Evolutionary conservation across 1,284 basidiomycete species (phyloP).

Genomic region (Leccinum subfulvum): DNA sequence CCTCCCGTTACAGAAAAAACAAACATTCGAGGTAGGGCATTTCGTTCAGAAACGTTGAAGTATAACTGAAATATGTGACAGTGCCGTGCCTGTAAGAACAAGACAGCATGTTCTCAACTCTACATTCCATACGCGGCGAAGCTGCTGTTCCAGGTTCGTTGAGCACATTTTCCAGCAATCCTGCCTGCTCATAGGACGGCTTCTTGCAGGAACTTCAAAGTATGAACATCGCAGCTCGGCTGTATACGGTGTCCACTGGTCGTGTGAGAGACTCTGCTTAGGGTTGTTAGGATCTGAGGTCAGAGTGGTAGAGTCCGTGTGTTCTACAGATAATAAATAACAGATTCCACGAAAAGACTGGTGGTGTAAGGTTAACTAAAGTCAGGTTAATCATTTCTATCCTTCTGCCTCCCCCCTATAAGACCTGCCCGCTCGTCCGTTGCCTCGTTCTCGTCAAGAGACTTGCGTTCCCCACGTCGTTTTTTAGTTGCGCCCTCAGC

Average conservation of each 20-base stretch:
- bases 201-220: conserved; percentile 75
- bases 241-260: conserved; percentile 81
- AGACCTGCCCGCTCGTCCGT: conserved; percentile 65
- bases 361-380: background rate
- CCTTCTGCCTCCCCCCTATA: conserved; percentile 42
- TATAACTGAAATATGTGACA: conserved; percentile 24
- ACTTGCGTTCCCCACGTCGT: conserved; percentile 42
- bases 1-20: conserved; percentile 63
- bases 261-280: conserved; percentile 62
- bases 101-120: conserved; percentile 88
- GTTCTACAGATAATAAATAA: conserved; percentile 48
- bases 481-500: conserved; percentile 52
- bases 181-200: conserved; percentile 1
- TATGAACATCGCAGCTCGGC: conserved; percentile 86
- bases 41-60: background rate
- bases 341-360: conserved; percentile 14
- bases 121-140: conserved; percentile 93
- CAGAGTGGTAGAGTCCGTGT: conserved; percentile 35
- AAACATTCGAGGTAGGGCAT: conserved; percentile 67
- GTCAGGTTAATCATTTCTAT: conserved; percentile 29
- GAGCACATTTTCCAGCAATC: background rate
- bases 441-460: conserved; percentile 46
- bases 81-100: conserved; percentile 93
- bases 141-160: conserved; percentile 81
- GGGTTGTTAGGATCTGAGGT: background rate